Conservation (phyloP, 192 early-diverging fungal species). For the Entomortierella beljakovae region DNA sequence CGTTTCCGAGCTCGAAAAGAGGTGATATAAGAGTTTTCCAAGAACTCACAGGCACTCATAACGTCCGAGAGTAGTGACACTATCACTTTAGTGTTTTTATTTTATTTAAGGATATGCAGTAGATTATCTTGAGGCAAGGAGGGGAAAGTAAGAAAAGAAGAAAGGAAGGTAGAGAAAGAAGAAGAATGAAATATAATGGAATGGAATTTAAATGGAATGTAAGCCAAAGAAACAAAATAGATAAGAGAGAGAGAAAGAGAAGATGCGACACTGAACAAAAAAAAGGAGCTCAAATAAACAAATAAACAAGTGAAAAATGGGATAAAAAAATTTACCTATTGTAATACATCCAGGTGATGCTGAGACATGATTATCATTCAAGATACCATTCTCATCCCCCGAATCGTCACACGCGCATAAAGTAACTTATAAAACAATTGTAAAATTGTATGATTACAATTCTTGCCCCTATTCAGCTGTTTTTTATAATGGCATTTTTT, state of each 20-base stretch:
- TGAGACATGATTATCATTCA: neutral
- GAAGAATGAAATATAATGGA: neutral
- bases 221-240: too few relatives aligned
- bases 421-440: neutral
- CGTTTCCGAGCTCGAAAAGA: conserved; percentile 19
- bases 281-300: neutral
- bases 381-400: neutral
- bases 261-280: neutral
- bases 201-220: too few relatives aligned
- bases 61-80: too few relatives aligned
- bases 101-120: neutral
- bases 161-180: neutral
- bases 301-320: neutral
- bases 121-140: neutral
- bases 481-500: too few relatives aligned
- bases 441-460: too few relatives aligned
- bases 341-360: too few relatives aligned
- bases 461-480: neutral
- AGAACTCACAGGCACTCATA: conserved; percentile 3
- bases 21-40: conserved; percentile 1
- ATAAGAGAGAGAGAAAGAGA: conserved; percentile 3
- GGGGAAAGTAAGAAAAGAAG: neutral
- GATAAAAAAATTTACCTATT: neutral
- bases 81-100: neutral
- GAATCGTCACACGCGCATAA: neutral